phyloP scores from a whole-genome alignment of 2,329 filamentous ascomycete genomes.

The Nannizziopsis arthrosporioides region DNA sequence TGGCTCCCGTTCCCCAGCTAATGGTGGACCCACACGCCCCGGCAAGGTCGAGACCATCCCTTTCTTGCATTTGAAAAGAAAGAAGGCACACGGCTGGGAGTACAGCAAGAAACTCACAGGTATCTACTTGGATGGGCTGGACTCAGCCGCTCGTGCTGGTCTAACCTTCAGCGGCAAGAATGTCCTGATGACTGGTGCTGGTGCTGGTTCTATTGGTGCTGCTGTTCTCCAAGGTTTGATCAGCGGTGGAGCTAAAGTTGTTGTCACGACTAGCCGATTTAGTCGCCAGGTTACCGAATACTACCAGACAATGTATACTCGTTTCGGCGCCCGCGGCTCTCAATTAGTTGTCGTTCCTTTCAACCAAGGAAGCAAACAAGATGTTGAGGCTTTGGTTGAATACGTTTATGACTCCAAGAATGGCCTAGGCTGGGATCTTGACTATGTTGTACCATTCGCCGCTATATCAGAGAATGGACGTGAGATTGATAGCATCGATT shows the following conservation, averaged over 20 bases:
- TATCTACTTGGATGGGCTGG: slow-evolving; percentile 80
- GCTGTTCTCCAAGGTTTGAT: slow-evolving; percentile 93
- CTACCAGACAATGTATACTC: slow-evolving; percentile 97
- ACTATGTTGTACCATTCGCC: slow-evolving; percentile 90
- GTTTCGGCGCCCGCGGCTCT: slow-evolving; percentile 83
- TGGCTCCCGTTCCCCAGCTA: slow-evolving; percentile 23
- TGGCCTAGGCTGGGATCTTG: slow-evolving; percentile 94
- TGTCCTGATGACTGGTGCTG: slow-evolving; percentile 94
- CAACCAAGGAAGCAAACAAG: slow-evolving; percentile 97
- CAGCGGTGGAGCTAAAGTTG: slow-evolving; percentile 89
- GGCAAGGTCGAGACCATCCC: slow-evolving; percentile 96
- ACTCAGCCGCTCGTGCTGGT: slow-evolving; percentile 74
- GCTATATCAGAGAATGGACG: slow-evolving; percentile 96
- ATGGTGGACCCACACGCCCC: slow-evolving; percentile 19
- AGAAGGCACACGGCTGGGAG: slow-evolving; percentile 93
- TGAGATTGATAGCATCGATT: slow-evolving; percentile 93
- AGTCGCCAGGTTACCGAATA: slow-evolving; percentile 97
- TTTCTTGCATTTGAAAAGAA: slow-evolving; percentile 96
- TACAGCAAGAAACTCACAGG: slow-evolving; percentile 98
- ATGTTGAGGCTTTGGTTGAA: slow-evolving; percentile 82
- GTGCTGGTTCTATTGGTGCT: slow-evolving; percentile 92
- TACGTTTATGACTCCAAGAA: slow-evolving; percentile 97
- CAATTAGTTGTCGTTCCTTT: slow-evolving; percentile 97
- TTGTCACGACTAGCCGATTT: slow-evolving; percentile 93
- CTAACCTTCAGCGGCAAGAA: slow-evolving; percentile 92